phyloP scores from a whole-genome alignment of 257 asterid genomes.

The Ilex asprella region DNA sequence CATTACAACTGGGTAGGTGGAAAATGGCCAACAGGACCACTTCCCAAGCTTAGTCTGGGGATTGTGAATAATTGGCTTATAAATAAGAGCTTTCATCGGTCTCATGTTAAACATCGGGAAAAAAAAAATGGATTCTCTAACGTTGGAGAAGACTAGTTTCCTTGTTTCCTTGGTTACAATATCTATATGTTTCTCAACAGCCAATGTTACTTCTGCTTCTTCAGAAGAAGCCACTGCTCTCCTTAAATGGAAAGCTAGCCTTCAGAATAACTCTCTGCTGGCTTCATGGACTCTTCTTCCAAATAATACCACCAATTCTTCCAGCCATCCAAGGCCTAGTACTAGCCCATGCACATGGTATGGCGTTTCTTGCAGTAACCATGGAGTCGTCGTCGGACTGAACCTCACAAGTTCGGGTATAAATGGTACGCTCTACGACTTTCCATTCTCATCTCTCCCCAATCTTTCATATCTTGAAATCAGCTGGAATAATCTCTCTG shows the following conservation, averaged over 20 bases:
- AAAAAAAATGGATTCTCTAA: too few species aligned
- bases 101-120: too few species aligned
- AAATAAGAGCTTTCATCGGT: too few species aligned
- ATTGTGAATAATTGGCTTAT: too few species aligned
- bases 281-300: conserved; percentile 16
- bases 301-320: conserved; percentile 3
- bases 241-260: conserved; percentile 16
- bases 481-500: conserved; percentile 8
- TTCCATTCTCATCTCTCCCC: conserved; percentile 21
- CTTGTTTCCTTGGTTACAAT: too few species aligned
- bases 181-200: too few species aligned
- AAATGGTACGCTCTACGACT: conserved; percentile 12
- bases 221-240: conserved; percentile 16
- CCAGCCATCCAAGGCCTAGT: not conserved
- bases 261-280: not conserved
- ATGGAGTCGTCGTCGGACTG: conserved; percentile 3
- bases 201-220: conserved; percentile 1
- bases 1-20: too few species aligned
- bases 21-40: too few species aligned
- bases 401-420: conserved; percentile 13
- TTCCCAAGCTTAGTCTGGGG: too few species aligned
- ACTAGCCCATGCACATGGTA: conserved; percentile 12
- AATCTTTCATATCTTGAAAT: conserved; percentile 17
- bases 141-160: too few species aligned
- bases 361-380: conserved; percentile 12